phyloP scores from a whole-genome alignment of 441 rosid genomes.

The Mallotus japonicus region DNA sequence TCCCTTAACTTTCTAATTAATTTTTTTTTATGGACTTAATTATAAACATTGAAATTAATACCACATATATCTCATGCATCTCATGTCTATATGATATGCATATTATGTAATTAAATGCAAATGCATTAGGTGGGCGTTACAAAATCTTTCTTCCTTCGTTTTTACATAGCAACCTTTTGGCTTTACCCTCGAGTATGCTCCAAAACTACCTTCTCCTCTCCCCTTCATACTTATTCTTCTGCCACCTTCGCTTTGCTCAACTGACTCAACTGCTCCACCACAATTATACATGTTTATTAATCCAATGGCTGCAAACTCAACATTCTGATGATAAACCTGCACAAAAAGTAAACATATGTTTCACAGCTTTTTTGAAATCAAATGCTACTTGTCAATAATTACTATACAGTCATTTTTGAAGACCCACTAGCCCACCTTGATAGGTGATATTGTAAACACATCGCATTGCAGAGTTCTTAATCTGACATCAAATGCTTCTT shows the following conservation, averaged over 20 bases:
- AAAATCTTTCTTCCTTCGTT: slow-evolving; percentile 17
- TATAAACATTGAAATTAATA: too few species aligned
- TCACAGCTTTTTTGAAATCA: too few species aligned
- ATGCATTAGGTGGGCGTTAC: too few species aligned
- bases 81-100: too few species aligned
- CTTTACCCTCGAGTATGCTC: slow-evolving; percentile 42
- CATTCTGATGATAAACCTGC: slow-evolving; percentile 38
- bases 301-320: slow-evolving; percentile 52
- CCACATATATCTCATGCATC: too few species aligned
- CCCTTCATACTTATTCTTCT: slow-evolving; percentile 34
- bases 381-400: too few species aligned
- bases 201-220: slow-evolving; percentile 46
- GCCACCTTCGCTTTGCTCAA: slow-evolving; percentile 11
- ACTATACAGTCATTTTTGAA: too few species aligned
- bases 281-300: slow-evolving; percentile 46
- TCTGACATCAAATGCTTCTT: slow-evolving; percentile 31
- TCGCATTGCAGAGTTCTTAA: slow-evolving; percentile 44
- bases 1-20: too few species aligned
- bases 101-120: too few species aligned
- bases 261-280: slow-evolving; percentile 45
- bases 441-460: slow-evolving; percentile 46
- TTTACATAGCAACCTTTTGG: slow-evolving; percentile 40
- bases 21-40: too few species aligned
- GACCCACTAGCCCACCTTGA: slow-evolving; percentile 33
- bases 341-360: too few species aligned